Evolutionary conservation across 2,329 filamentous ascomycete species (phyloP), one percentile per base, ranked within the genome.

Genomic region (Metarhizium guizhouense): DNA sequence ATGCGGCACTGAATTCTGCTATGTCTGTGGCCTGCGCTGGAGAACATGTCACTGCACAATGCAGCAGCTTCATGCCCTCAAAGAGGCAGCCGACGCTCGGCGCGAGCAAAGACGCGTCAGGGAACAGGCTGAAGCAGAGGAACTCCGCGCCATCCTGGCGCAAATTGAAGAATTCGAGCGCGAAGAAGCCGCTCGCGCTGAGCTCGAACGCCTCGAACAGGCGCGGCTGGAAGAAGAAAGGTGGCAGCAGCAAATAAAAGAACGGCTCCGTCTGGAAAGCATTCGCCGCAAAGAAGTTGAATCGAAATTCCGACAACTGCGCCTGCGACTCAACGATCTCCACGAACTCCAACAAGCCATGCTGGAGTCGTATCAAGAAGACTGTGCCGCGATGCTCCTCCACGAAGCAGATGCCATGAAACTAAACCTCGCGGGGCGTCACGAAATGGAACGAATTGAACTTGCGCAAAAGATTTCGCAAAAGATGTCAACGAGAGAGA

Each of bases 1-100:
- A 42, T 95, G 90, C 67, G 85, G 82, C 42, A 85, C 86, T 8
- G 77, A 94, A 64, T 95, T 95, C 69, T 95, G 90, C 74, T 94
- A 93, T 72, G 81, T 92, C 3, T 95, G 90, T 68, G 84, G 83
- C 5, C 68, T 72, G 29, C 78, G 76, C 55, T 95, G 90, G 90
- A 81, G 84, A 61, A 88, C 84, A 0, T 94, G 89, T 65, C 70
- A 70, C 2, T 94, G 90, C 67, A 76, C 72, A 2, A 74, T 76
- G 68, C 62, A 69, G 13, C 70, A 81, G 58, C 71, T 83, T 2
- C 51, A 54, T 3, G 62, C 55, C 1, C 57, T 78, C 42, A 80
- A 81, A 56, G 47, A 58, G 1, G 61, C 60, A 0, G 76, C 73
- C 2, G 66, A 59, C 2, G 59, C 51, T 7, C 68, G 75, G 11